Evolutionary conservation across 2,329 filamentous ascomycete genomes (phyloP).

Genomic region (Fusarium decemcellulare): DNA sequence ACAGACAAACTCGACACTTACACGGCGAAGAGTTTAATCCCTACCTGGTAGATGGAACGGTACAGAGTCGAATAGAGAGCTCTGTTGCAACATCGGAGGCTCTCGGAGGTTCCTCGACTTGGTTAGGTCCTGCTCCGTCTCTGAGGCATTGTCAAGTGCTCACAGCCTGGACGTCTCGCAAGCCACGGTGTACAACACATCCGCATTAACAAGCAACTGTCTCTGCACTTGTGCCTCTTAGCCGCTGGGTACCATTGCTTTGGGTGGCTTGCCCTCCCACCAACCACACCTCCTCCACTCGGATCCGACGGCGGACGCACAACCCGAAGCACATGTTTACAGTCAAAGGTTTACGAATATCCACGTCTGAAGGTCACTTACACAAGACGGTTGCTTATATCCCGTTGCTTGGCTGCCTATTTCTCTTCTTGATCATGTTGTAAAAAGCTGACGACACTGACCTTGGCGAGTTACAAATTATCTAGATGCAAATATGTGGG

Average conservation of each 20-base stretch:
- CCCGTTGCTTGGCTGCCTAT: background rate
- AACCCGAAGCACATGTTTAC: background rate
- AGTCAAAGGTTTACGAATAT: constrained; percentile 13
- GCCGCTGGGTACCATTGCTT: no score
- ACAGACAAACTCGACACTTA: background rate
- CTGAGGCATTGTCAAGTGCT: no score
- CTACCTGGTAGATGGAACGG: background rate
- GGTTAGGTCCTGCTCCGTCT: background rate
- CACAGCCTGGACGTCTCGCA: background rate
- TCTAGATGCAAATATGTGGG: constrained; percentile 1
- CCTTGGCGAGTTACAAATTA: background rate
- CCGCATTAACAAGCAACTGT: no score
- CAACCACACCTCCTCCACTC: constrained; percentile 9
- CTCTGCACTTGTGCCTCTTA: no score
- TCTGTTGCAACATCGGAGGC: no score
- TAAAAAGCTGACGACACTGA: background rate
- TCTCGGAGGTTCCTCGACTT: background rate
- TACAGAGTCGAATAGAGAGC: background rate
- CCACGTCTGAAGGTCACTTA: constrained; percentile 5
- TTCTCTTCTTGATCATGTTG: background rate
- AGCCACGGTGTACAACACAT: background rate
- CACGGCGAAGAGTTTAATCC: background rate
- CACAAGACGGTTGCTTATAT: background rate
- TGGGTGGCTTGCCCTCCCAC: no score
- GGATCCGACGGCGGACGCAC: constrained; percentile 21